A percentile compares a stretch with the other conserved stretches of the same genome.
These are phyloP conservation scores for Aspergillus nanangensis DNA, from an alignment of 495 filamentous ascomycete species.

Conservation along the genomic window DNA sequence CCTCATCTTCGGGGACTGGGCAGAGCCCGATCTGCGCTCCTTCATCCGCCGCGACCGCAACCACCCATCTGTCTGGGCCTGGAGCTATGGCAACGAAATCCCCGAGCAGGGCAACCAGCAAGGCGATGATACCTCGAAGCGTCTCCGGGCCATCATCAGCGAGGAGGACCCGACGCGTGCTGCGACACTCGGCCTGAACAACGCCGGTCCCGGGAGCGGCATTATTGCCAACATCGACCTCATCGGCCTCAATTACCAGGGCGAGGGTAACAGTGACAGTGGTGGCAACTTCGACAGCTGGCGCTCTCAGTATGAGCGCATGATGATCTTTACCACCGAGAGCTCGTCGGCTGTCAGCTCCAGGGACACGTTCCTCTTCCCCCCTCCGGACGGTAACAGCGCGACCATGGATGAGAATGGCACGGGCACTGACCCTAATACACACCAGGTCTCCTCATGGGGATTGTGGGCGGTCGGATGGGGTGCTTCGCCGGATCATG, in stretches of 20 bases:
- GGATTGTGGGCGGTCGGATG: no score
- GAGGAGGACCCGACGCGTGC: constrained; percentile 2
- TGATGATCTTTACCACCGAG: no score
- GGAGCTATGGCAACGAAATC: constrained; percentile 6
- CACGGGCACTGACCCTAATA: no score
- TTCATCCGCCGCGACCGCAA: constrained; percentile 3
- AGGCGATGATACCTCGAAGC: not conserved
- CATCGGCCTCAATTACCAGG: constrained; percentile 8
- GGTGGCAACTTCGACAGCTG: no score
- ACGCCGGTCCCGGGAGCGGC: not conserved
- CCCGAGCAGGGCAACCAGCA: not conserved
- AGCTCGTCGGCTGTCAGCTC: no score
- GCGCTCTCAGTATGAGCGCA: no score
- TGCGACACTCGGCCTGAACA: not conserved
- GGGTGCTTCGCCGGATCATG: no score
- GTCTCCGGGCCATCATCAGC: not conserved
- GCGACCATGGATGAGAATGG: no score
- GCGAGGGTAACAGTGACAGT: no score
- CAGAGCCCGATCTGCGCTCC: constrained; percentile 4
- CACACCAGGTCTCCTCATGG: no score
- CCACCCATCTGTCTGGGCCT: constrained; percentile 4
- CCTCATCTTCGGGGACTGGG: constrained; percentile 5
- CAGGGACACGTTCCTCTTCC: no score
- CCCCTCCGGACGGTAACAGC: no score
- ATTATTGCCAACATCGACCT: not conserved